Evolutionary conservation across 805 yeast species (phyloP).

Genomic region (Wickerhamomyces canadensis): DNA sequence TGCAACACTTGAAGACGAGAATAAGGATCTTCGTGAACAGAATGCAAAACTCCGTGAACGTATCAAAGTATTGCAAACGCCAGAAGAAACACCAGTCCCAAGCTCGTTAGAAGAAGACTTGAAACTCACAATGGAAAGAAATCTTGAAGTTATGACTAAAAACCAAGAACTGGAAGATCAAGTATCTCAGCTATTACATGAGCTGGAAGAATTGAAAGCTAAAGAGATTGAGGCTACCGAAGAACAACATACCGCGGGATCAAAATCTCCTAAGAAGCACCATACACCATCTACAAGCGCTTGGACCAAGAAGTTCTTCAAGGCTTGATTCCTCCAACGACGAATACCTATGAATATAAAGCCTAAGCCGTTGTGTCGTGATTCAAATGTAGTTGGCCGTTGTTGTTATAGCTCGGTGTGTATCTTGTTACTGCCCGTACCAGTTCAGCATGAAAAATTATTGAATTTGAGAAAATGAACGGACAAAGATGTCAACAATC

Average conservation of each 20-base stretch:
- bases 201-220: slow-evolving; percentile 31
- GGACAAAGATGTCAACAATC: no score
- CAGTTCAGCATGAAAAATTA: slow-evolving; percentile 4
- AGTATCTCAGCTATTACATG: slow-evolving; percentile 36
- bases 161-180: slow-evolving; percentile 54
- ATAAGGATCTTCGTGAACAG: slow-evolving; percentile 47
- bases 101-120: slow-evolving; percentile 43
- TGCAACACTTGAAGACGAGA: slow-evolving; percentile 74
- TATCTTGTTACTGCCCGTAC: no score
- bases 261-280: slow-evolving; percentile 2
- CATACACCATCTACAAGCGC: not conserved
- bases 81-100: slow-evolving; percentile 31
- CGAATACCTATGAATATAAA: not conserved
- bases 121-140: slow-evolving; percentile 54
- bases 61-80: slow-evolving; percentile 23
- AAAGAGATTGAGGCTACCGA: slow-evolving; percentile 1
- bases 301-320: slow-evolving; percentile 22
- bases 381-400: no score
- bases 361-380: slow-evolving; percentile 6
- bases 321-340: slow-evolving; percentile 4
- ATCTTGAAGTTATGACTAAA: slow-evolving; percentile 59
- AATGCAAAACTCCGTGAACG: slow-evolving; percentile 40
- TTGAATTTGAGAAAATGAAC: not conserved
- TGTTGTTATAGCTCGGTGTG: no score
- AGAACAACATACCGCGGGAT: not conserved